Base-by-base conservation (phyloP, 257 asterid species). In the Gentiana macrophylla region DNA sequence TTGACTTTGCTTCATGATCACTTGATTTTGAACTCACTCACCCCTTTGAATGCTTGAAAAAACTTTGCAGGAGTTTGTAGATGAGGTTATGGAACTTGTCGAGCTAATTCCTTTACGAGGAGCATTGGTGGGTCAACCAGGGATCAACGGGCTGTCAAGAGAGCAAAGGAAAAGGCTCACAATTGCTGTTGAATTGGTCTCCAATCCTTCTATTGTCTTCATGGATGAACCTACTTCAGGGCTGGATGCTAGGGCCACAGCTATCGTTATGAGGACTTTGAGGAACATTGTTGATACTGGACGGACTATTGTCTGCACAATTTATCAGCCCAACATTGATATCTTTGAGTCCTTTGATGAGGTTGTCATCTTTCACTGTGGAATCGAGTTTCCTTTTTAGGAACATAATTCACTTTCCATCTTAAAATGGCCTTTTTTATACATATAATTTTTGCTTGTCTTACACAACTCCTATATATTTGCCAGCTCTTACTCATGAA, bases 161-260 rank as follows among this genome's bases (percentile, higher is more conserved):
- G 97, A 85, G 80, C 97, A 89, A 76, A 72, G 95, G 63, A 89
- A 85, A 65, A 92, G 97, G 61, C 80, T 89, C 45, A 89, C 97
- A 32, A 89, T 89, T 64, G 97, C 97, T 37, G 90, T 88, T 74
- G 97, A 88, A 76, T 81, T 88, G 64, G 94, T 88, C 49, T 90
- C 96, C 32, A 88, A 88, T 66, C 96, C 96, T 58, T 88, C 94
- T 13, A 79, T 88, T 60, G 87, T 88, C 33, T 88, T 88, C 68
- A 88, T 88, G 96, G 96, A 88, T 72, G 95, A 88, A 70, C 97
- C 97, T 64, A 88, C 97, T 41, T 85, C 97, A 34, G 95, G 97
- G 35, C 72, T 89, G 78, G 97, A 89, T 75, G 97, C 97, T 51
- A 83, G 95, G 65, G 74, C 97, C 65, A 95, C 97, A 53, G 97